Percentiles rank a stretch among this genome's conserved stretches.
These are phyloP conservation scores for Raphanus sativus DNA, from an alignment of 345 rosid species.

Conservation along the genomic window DNA sequence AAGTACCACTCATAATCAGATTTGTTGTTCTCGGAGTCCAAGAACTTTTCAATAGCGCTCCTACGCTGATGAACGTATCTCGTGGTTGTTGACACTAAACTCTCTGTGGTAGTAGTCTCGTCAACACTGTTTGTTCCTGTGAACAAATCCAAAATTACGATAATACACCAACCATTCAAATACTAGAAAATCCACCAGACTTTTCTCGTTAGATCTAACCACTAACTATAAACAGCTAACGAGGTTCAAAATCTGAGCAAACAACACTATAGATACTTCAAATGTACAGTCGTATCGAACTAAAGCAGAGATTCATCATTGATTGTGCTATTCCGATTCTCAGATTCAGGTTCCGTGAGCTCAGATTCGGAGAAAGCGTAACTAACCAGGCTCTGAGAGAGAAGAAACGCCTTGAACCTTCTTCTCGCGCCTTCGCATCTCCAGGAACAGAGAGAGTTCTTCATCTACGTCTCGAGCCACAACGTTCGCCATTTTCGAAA, in stretches of 20 bases:
- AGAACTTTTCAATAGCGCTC: conserved; percentile 32
- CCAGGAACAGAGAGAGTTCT: conserved; percentile 72
- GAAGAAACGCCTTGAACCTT: conserved; percentile 46
- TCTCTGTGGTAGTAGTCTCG: conserved; percentile 8
- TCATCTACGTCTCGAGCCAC: conserved; percentile 67
- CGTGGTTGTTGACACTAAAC: conserved; percentile 1
- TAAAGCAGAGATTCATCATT: background rate
- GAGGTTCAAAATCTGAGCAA: background rate
- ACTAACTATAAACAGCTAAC: background rate
- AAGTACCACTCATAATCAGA: conserved; percentile 37
- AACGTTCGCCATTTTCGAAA: conserved; percentile 26
- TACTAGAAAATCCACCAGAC: background rate
- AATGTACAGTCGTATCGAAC: background rate
- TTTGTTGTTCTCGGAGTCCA: conserved; percentile 37
- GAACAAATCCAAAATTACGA: background rate
- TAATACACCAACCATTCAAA: too few relatives aligned
- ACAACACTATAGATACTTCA: background rate
- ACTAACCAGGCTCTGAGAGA: conserved; percentile 44
- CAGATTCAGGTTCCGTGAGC: conserved; percentile 9
- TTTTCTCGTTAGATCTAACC: background rate
- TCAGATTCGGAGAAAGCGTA: conserved; percentile 3
- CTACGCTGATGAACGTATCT: conserved; percentile 22
- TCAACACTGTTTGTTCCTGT: conserved; percentile 13
- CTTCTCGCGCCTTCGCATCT: conserved; percentile 78
- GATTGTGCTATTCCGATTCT: background rate